phyloP scores from a whole-genome alignment of 805 yeast species.

The Ascoidea asiatica region DNA sequence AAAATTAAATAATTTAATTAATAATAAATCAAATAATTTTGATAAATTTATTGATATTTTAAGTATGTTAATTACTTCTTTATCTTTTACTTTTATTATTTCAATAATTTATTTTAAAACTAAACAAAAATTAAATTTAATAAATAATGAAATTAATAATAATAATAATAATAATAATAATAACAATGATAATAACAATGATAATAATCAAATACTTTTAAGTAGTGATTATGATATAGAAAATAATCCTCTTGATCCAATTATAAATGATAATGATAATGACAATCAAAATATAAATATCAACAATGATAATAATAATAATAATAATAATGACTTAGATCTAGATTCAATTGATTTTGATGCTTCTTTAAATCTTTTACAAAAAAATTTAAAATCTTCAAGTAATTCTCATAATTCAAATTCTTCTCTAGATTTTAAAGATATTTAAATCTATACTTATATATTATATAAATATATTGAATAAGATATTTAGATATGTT shows the following conservation, averaged over 20 bases:
- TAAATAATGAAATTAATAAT: background rate
- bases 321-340: no score
- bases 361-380: background rate
- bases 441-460: no score
- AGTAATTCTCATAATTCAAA: background rate
- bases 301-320: background rate
- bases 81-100: conserved; percentile 45
- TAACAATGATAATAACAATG: background rate
- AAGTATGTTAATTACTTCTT: conserved; percentile 43
- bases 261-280: background rate
- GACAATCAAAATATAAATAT: conserved; percentile 4
- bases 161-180: conserved; percentile 4
- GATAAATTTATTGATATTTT: conserved; percentile 48
- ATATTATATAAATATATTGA: no score
- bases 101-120: conserved; percentile 52
- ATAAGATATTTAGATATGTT: no score
- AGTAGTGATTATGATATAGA: no score
- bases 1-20: conserved; percentile 56
- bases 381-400: background rate
- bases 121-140: conserved; percentile 16
- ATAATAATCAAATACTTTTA: background rate
- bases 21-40: conserved; percentile 36
- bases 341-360: background rate
- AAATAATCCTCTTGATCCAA: no score
- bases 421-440: background rate